Conservation (phyloP, 345 rosid species). For the Psidium guajava region DNA sequence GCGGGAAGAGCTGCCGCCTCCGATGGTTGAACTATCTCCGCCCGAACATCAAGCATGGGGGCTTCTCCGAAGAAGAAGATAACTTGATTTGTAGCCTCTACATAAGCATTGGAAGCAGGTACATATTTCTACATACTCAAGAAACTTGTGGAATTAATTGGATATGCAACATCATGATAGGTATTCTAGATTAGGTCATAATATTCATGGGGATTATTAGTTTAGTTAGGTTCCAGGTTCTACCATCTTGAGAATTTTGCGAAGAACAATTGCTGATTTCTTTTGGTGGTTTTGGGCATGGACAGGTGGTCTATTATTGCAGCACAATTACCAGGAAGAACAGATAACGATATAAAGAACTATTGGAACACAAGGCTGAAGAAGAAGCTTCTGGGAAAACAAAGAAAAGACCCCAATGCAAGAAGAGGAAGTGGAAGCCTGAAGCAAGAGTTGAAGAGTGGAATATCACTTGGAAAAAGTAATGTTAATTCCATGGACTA, state of each 20-base stretch:
- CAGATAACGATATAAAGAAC: conserved; percentile 59
- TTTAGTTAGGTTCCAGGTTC: background rate
- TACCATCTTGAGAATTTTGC: background rate
- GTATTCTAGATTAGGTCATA: background rate
- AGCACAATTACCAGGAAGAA: conserved; percentile 54
- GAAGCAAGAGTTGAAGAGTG: conserved; percentile 20
- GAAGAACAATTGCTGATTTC: background rate
- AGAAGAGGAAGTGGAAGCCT: conserved; percentile 9
- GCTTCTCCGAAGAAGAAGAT: conserved; percentile 66
- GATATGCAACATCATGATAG: background rate
- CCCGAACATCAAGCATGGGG: conserved; percentile 62
- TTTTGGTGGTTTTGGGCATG: background rate
- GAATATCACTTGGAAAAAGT: background rate
- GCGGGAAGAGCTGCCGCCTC: conserved; percentile 71
- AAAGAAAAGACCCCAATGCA: conserved; percentile 22
- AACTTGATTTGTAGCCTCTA: conserved; percentile 46
- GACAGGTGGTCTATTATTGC: conserved; percentile 53
- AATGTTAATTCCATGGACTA: conserved; percentile 2
- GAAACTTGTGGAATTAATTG: background rate
- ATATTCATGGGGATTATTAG: background rate
- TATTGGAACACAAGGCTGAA: conserved; percentile 59
- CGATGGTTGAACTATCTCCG: conserved; percentile 71
- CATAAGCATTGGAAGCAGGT: conserved; percentile 64
- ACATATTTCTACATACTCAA: background rate
- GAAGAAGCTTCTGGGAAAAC: conserved; percentile 43